phyloP scores from a whole-genome alignment of 169 alveolate genomes.

The Cystoisospora suis region DNA sequence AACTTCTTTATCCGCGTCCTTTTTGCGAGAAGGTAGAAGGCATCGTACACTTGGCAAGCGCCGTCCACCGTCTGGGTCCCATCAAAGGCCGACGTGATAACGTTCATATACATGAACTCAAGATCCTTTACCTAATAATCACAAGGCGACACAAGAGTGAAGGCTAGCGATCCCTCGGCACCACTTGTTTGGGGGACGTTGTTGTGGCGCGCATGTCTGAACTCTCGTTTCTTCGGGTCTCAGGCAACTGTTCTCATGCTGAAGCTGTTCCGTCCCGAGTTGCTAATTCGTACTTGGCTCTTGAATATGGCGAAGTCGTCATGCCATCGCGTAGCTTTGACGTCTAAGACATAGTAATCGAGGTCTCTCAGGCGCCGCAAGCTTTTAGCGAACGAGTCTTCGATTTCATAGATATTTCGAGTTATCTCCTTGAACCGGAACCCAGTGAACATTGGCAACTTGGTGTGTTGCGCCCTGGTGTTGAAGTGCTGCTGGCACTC shows the following conservation, averaged over 20 bases:
- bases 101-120: constrained; percentile 84
- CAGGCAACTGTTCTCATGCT: too few relatives aligned
- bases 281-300: constrained; percentile 77
- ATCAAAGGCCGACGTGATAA: constrained; percentile 85
- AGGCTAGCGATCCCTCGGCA: too few relatives aligned
- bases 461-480: constrained; percentile 71
- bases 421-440: constrained; percentile 88
- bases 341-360: constrained; percentile 91
- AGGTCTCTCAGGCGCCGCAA: constrained; percentile 79
- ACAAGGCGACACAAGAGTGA: too few relatives aligned
- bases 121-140: constrained; percentile 83
- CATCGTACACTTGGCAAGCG: constrained; percentile 83
- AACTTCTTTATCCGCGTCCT: constrained; percentile 86
- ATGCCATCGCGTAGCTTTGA: constrained; percentile 93
- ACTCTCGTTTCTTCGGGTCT: too few relatives aligned
- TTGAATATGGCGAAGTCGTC: constrained; percentile 90
- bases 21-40: constrained; percentile 86
- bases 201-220: background rate
- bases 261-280: too few relatives aligned
- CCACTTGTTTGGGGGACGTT: too few relatives aligned
- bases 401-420: constrained; percentile 82
- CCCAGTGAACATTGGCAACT: constrained; percentile 81
- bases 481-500: constrained; percentile 91
- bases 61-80: constrained; percentile 82
- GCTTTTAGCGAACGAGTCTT: constrained; percentile 83